These are phyloP conservation scores for Alternaria sp. DNA, from an alignment of 2,329 filamentous ascomycete species.

Conservation along the genomic window DNA sequence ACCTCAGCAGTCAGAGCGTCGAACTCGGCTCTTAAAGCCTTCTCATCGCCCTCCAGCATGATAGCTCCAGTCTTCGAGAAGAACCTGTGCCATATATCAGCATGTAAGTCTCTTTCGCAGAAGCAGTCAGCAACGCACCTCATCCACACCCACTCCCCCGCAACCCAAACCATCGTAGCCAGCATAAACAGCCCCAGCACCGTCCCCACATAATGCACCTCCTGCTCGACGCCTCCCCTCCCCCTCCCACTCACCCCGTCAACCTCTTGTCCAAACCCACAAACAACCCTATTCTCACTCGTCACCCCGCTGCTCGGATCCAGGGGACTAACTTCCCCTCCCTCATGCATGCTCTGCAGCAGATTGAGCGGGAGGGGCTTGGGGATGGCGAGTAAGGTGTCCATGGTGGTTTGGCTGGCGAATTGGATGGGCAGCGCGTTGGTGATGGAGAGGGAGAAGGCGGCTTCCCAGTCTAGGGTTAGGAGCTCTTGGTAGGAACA, in stretches of 20 bases:
- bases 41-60: constrained; percentile 32
- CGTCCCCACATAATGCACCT: constrained; percentile 24
- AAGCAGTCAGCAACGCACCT: constrained; percentile 15
- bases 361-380: constrained; percentile 28
- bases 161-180: constrained; percentile 21
- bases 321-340: constrained; percentile 15
- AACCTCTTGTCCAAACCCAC: constrained; percentile 32
- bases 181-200: constrained; percentile 26
- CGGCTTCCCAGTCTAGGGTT: constrained; percentile 30
- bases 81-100: constrained; percentile 9
- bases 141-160: constrained; percentile 28
- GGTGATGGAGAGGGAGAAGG: constrained; percentile 26
- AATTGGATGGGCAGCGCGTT: constrained; percentile 34
- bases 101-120: too few relatives aligned
- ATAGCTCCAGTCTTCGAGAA: constrained; percentile 15
- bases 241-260: constrained; percentile 12
- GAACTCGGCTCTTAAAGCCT: constrained; percentile 18
- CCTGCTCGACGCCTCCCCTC: background rate
- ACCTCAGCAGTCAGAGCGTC: constrained; percentile 27
- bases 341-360: constrained; percentile 16
- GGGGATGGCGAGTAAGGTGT: constrained; percentile 24
- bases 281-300: constrained; percentile 30
- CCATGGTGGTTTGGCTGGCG: constrained; percentile 26
- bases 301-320: constrained; percentile 8
- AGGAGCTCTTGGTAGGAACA: constrained; percentile 31